phyloP scores from a whole-genome alignment of 257 asterid species.

The Perilla frutescens region DNA sequence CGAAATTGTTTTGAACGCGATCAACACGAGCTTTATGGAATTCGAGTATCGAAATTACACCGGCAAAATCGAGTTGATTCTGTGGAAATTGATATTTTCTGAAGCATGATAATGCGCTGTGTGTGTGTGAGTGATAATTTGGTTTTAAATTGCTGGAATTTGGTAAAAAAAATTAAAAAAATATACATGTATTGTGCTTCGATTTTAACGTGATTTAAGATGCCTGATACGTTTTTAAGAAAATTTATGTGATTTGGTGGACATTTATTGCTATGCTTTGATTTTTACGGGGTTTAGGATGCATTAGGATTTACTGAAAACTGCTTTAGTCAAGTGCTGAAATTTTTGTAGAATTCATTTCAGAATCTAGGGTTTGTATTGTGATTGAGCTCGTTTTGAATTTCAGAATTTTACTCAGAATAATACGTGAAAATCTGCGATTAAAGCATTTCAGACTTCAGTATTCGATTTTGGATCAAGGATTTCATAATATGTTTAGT shows the following conservation, averaged over 20 bases:
- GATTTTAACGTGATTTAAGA: not conserved
- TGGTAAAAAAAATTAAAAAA: too few relatives aligned
- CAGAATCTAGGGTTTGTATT: not conserved
- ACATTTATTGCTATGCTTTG: not conserved
- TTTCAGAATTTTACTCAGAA: not conserved
- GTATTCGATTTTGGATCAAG: not conserved
- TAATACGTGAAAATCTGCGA: not conserved
- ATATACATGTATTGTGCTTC: not conserved
- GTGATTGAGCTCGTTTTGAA: not conserved
- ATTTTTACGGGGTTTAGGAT: not conserved
- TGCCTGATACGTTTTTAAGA: too few relatives aligned
- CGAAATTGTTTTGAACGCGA: not conserved
- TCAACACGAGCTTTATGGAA: not conserved
- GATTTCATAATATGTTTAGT: not conserved
- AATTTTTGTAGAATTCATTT: not conserved
- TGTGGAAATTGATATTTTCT: not conserved
- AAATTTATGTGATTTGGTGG: not conserved
- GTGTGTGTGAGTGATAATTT: not conserved
- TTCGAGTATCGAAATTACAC: not conserved
- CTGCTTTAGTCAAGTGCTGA: not conserved
- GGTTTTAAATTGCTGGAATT: not conserved
- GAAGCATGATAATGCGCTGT: conserved; percentile 2
- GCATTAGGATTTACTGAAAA: not conserved
- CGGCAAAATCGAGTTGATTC: not conserved
- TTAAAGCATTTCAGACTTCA: too few relatives aligned